Evolutionary conservation across 164 flowering plant genomes (phyloP).

Genomic region (Aristolochia fimbriata): DNA sequence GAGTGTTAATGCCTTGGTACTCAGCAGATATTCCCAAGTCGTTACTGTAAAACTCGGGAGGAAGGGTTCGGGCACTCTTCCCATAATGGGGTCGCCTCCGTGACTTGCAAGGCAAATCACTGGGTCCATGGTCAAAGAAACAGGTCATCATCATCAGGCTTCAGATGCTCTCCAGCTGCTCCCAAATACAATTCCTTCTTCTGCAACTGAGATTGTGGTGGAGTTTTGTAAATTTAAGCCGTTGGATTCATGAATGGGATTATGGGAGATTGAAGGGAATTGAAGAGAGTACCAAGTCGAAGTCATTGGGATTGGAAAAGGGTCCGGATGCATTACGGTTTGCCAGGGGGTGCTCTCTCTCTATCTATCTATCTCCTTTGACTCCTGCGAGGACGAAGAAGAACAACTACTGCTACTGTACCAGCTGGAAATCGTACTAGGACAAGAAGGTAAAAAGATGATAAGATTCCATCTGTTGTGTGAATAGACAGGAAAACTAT

Average conservation of each 20-base stretch:
- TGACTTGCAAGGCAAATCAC: constrained; percentile 2
- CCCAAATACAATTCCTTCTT: not conserved
- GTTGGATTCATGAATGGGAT: not conserved
- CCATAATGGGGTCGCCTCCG: not conserved
- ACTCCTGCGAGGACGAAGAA: too few species aligned
- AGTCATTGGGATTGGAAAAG: too few species aligned
- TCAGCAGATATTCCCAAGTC: too few species aligned
- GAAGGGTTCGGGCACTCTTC: constrained; percentile 4
- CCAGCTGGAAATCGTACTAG: constrained; percentile 51
- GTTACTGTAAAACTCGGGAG: too few species aligned
- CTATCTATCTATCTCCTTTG: too few species aligned
- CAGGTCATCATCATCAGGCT: not conserved
- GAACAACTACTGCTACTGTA: too few species aligned
- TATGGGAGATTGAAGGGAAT: not conserved
- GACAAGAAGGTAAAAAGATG: constrained; percentile 48
- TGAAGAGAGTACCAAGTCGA: too few species aligned
- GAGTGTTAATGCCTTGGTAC: too few species aligned
- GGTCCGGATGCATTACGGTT: too few species aligned
- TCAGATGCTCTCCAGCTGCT: constrained; percentile 1
- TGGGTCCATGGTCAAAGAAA: not conserved
- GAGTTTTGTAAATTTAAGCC: not conserved
- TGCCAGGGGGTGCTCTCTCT: too few species aligned
- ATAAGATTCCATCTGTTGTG: constrained; percentile 51
- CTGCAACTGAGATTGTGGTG: too few species aligned
- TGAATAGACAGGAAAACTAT: constrained; percentile 12